Conservation (phyloP, 179 eudicot species). For the Beta macrorhiza region DNA sequence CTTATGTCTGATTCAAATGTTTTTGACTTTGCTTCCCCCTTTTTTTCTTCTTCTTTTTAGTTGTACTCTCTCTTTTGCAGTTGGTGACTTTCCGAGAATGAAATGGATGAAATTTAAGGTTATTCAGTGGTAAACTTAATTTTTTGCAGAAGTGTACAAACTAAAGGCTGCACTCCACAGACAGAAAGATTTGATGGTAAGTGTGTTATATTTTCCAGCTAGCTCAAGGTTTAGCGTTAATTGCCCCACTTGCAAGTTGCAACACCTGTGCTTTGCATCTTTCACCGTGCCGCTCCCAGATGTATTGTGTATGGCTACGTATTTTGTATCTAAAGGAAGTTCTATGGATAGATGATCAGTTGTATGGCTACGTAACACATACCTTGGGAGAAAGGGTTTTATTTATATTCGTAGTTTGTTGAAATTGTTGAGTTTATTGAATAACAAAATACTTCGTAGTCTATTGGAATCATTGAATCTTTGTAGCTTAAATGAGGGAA, state of each 20-base stretch:
- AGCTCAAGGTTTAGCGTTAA: not conserved
- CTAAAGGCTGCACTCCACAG: constrained; percentile 28
- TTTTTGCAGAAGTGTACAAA: constrained; percentile 44
- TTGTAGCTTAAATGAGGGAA: no score
- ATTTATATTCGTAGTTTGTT: no score
- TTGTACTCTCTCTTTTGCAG: constrained; percentile 1
- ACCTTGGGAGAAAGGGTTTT: no score
- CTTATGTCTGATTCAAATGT: not conserved
- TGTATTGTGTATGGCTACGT: not conserved
- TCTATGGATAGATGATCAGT: not conserved
- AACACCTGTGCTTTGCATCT: constrained; percentile 12
- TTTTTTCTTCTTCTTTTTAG: not conserved
- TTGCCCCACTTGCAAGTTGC: not conserved
- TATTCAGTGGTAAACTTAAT: constrained; percentile 6
- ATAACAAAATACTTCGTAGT: no score
- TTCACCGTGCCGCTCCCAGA: not conserved
- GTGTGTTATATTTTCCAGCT: constrained; percentile 1
- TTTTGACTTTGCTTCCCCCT: not conserved
- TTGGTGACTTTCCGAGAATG: constrained; percentile 3
- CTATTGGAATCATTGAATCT: no score
- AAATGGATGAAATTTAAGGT: not conserved
- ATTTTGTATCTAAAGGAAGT: not conserved
- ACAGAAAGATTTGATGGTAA: constrained; percentile 35
- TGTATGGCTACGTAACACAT: not conserved
- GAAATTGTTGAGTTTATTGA: no score